Evolutionary conservation across 768 basidiomycete genomes (phyloP), one percentile per base, ranked within the genome.

Genomic region (Plicaturopsis crispa): DNA sequence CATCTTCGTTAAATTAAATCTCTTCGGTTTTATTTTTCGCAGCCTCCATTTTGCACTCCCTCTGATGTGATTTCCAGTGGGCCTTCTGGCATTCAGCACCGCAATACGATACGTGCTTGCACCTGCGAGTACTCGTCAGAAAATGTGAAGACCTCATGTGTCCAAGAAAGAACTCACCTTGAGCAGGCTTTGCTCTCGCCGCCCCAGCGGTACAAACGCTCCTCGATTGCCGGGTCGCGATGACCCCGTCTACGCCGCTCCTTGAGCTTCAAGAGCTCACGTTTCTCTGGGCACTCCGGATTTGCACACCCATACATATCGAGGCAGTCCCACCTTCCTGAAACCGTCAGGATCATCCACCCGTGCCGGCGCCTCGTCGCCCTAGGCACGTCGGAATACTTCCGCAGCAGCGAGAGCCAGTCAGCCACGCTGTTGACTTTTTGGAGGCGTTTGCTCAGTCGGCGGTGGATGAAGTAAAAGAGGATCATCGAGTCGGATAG

Each of bases 381-480:
- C 8, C 21, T 28, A 5, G 56, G 51, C n/a, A 59, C 40, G 12
- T 49, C 34, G 4, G 34, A 31, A 40, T 48, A 55, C 10, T 39
- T 39, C 2, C 35, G 20, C 11, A 57, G 47, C 20, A 59, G 44
- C 2, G 31, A 20, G 10, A 39, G 40, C 47, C 51, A 54, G 20
- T 52, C 49, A 1, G 24, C 28, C 16, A 37, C 39, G 16, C 42
- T 46, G 6, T 31, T 26, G 36, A 51, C 47, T 5, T 42, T 28
- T 7, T 33, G 35, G 0, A 31, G 42, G 24, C 50, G 41, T 28
- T 45, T 46, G 14, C 48, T 41, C 38, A 54, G 45, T 24, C 45
- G 51, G 30, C 48, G 50, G n/a, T 43, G 40, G 14, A 59, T 36
- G 44, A 53, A 59, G 42, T 54, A 50, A 41, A 59, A 52, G 3